These are phyloP conservation scores for Orbilia blumenaviensis DNA, from an alignment of 2,329 filamentous ascomycete species.

Conservation along the genomic window DNA sequence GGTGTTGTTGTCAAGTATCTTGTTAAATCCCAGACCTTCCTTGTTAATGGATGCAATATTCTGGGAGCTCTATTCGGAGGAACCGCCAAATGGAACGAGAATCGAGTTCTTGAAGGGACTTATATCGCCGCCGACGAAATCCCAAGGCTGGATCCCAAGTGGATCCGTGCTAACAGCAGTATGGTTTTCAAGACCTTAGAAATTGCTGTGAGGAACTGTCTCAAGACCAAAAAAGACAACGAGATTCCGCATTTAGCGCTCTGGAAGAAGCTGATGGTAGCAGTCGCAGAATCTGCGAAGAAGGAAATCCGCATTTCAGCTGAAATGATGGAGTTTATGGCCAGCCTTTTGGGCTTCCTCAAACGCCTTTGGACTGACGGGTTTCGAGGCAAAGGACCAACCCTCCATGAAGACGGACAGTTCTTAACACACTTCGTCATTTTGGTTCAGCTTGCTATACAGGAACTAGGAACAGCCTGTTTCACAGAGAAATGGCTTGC, in stretches of 20 bases:
- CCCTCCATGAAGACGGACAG: slow-evolving; percentile 57
- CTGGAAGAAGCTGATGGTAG: slow-evolving; percentile 70
- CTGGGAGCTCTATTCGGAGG: slow-evolving; percentile 76
- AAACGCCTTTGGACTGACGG: slow-evolving; percentile 74
- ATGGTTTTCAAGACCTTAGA: slow-evolving; percentile 73
- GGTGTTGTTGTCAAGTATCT: slow-evolving; percentile 71
- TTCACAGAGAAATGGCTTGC: slow-evolving; percentile 71
- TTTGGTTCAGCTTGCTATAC: slow-evolving; percentile 65
- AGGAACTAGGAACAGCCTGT: slow-evolving; percentile 69
- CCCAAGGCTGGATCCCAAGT: slow-evolving; percentile 83
- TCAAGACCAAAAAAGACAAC: slow-evolving; percentile 64
- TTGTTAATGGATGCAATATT: slow-evolving; percentile 72
- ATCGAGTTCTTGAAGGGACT: slow-evolving; percentile 71
- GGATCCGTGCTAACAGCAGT: slow-evolving; percentile 77
- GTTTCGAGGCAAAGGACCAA: slow-evolving; percentile 59
- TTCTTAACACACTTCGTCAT: slow-evolving; percentile 66
- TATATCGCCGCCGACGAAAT: slow-evolving; percentile 75
- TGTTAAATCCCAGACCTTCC: slow-evolving; percentile 64
- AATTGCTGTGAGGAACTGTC: slow-evolving; percentile 65
- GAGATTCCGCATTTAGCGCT: slow-evolving; percentile 70
- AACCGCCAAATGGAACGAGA: slow-evolving; percentile 76
- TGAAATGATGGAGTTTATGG: slow-evolving; percentile 82
- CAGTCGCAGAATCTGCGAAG: slow-evolving; percentile 70
- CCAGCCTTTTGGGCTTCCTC: slow-evolving; percentile 74
- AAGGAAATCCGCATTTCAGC: slow-evolving; percentile 91